Percentiles rank a stretch among this genome's conserved stretches.
Conservation (phyloP, 768 basidiomycete genomes). For the Lentinus brumalis region DNA sequence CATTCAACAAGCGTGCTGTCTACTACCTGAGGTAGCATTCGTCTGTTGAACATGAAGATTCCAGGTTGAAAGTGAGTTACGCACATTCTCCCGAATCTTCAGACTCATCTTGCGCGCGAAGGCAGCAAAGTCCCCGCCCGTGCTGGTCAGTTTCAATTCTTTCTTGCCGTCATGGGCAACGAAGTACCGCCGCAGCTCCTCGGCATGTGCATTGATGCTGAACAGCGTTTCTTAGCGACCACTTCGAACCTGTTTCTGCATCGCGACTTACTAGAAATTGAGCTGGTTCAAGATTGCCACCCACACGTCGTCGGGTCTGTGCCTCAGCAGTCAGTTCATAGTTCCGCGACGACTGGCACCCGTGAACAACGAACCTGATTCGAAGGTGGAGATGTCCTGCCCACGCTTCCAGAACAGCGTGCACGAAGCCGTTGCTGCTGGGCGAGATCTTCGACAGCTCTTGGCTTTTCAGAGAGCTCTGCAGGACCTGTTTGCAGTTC, state of each 20-base stretch:
- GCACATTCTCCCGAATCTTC: slow-evolving; percentile 24
- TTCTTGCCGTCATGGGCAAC: slow-evolving; percentile 38
- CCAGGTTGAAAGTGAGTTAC: background rate
- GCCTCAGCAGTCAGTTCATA: background rate
- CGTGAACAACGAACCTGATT: slow-evolving; percentile 1
- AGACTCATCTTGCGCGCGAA: slow-evolving; percentile 32
- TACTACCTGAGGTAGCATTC: slow-evolving; percentile 18
- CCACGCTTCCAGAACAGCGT: slow-evolving; percentile 6
- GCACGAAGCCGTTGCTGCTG: background rate
- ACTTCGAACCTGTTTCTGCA: background rate
- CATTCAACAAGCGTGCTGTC: slow-evolving; percentile 29
- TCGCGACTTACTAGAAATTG: slow-evolving; percentile 29
- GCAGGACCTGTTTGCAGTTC: background rate
- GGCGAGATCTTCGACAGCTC: background rate
- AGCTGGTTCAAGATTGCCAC: slow-evolving; percentile 43
- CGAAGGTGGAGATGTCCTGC: slow-evolving; percentile 1
- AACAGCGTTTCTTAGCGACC: too few relatives aligned
- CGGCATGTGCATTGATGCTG: slow-evolving; percentile 31
- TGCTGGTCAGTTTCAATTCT: slow-evolving; percentile 27
- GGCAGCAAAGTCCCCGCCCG: slow-evolving; percentile 6
- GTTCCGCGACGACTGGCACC: too few relatives aligned
- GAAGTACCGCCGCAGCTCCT: slow-evolving; percentile 37
- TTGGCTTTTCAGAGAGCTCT: background rate
- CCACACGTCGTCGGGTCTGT: slow-evolving; percentile 53
- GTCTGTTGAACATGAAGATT: background rate